Evolutionary conservation across 768 basidiomycete species (phyloP), one percentile per base, ranked within the genome.

Genomic region (Lactarius trivialis): DNA sequence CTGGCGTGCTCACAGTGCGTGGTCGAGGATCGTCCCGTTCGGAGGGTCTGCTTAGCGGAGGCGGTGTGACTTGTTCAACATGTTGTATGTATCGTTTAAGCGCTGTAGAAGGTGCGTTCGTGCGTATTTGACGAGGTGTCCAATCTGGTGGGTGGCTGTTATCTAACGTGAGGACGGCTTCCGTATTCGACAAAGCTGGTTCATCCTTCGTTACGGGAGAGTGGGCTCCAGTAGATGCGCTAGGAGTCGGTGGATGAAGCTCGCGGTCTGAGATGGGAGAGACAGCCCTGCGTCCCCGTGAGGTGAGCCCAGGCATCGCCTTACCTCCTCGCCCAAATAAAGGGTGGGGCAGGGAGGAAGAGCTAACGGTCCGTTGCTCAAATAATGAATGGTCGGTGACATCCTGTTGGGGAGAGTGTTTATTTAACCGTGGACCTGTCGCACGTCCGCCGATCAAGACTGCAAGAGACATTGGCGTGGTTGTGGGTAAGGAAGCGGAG

Each of bases 401-500:
- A 73, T 92, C 83, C 67, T 77, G 77, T 70, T 92, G 91, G 4
- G 89, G 85, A 19, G 85, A 83, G 68, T 85, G 89, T 60, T 78
- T 82, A 65, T 81, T 91, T 48, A 93, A 78, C 39, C 86, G 79
- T 4, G 89, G 89, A 26, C 89, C 91, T 48, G 83, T 80, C 15
- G 85, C 89, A 30, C 78, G 82, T 7, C 91, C 89, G 39, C 91
- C 91, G 67, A 92, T 92, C 71, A 92, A 90, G 2, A 86, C 81
- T 0, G 91, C 90, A 30, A 92, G 79, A 2, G 91, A 93, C 9
- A 88, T 84, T 12, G 84, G 76, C 45, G 81, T 76, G 3, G 78
- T 64, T 56, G 55, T 33, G 19, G 66, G 49, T 54, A 37, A 45
- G 21, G 61, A 56, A 24, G 60, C 21, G 15, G 53, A 58, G 24